Evolutionary conservation across 345 rosid species (phyloP), one percentile per base, ranked within the genome.

Genomic region (Kandelia obovata): DNA sequence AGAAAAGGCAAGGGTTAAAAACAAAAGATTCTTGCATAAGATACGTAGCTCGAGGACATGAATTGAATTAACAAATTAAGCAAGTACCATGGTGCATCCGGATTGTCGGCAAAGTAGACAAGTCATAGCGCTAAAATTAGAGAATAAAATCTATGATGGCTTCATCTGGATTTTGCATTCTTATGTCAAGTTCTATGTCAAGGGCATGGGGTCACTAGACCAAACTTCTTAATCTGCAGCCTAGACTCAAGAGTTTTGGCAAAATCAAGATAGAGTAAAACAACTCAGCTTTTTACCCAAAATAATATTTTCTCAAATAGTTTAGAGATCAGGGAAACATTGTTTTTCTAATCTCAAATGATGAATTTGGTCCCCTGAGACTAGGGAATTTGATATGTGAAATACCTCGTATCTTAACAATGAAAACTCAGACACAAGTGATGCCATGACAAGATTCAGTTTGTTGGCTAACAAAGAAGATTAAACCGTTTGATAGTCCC

Each of bases 51-150:
- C 8, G n/a, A 62, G 30, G 43, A 25, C 20, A 46, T 19, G 26
- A 15, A 56, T 30, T 30, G 32, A 30, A 30, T 30, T 30, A 30
- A 30, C 32, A 30, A 30, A 30, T 21, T 25, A 65, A 25, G 51
- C 58, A 26, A 57, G 64, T 87, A 94, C 99, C 99, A 95, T 76
- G 88, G 85, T 39, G 78, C 52, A 65, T 95, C 97, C 0, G 88
- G 30, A 32, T 43, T 75, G 71, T 69, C 78, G 66, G 72, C 64
- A 21, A 7, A 58, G 71, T 35, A 58, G 65, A 56, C 32, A 4
- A 30, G 32, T 30, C 32, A 30, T 30, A 30, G 32, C 32, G 4
- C 32, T 2, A 30, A 30, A 30, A 30, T 30, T 30, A 30, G 32
- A 30, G 37, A 2, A 8, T 28, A 4, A 16, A 49, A 16, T 43